Conservation (phyloP, 805 yeast species). For the Candida khao-thaluensis region DNA sequence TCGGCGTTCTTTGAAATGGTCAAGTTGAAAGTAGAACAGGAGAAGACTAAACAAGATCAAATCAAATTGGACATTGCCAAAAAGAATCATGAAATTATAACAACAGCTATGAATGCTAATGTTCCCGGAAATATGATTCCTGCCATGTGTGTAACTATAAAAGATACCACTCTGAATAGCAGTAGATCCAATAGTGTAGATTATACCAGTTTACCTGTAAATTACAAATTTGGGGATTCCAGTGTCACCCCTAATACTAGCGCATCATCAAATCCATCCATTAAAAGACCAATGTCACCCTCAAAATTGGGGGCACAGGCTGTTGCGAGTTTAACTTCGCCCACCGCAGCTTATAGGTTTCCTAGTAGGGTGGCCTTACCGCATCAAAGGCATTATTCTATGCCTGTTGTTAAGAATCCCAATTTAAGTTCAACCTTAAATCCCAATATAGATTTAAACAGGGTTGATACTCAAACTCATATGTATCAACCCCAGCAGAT, state of each 20-base stretch:
- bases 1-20: slow-evolving; percentile 58
- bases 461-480: slow-evolving; percentile 21
- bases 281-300: slow-evolving; percentile 54
- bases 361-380: slow-evolving; percentile 13
- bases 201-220: slow-evolving; percentile 26
- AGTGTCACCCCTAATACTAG: slow-evolving; percentile 7
- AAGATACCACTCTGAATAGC: neutral
- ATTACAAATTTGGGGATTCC: slow-evolving; percentile 37
- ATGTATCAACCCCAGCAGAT: slow-evolving; percentile 8
- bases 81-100: slow-evolving; percentile 59
- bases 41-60: slow-evolving; percentile 76
- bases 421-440: slow-evolving; percentile 5
- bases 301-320: slow-evolving; percentile 74
- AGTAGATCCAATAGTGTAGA: slow-evolving; percentile 8
- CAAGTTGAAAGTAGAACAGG: slow-evolving; percentile 66
- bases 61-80: slow-evolving; percentile 63
- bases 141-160: slow-evolving; percentile 43
- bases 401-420: slow-evolving; percentile 27
- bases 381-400: slow-evolving; percentile 44
- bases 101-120: slow-evolving; percentile 56
- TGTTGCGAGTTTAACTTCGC: slow-evolving; percentile 49
- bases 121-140: slow-evolving; percentile 69
- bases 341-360: slow-evolving; percentile 20
- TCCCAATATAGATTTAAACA: slow-evolving; percentile 12
- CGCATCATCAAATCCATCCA: slow-evolving; percentile 6